A percentile compares a stretch with the other conserved stretches of the same genome.
phyloP scores from a whole-genome alignment of 345 rosid species.

The Microcos paniculata region DNA sequence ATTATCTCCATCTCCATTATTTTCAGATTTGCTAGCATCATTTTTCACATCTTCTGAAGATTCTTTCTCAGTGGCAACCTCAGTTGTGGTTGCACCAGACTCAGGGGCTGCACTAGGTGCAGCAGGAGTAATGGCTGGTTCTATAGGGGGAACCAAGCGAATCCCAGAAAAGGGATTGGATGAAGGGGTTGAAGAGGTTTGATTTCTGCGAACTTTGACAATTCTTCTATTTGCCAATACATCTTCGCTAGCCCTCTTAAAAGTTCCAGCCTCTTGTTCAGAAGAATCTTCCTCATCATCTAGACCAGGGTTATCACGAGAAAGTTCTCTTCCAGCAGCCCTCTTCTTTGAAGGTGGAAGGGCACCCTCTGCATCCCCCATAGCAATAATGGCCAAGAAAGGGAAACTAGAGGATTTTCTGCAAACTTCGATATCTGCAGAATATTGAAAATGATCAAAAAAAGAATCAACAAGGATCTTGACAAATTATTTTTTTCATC shows the following conservation, averaged over 20 bases:
- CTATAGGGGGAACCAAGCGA: constrained; percentile 51
- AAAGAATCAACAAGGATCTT: neutral
- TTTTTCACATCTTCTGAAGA: constrained; percentile 28
- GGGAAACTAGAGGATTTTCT: neutral
- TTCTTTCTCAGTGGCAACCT: constrained; percentile 26
- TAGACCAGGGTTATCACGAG: constrained; percentile 76
- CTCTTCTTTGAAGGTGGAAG: constrained; percentile 94
- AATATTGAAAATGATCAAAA: neutral
- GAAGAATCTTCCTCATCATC: constrained; percentile 76
- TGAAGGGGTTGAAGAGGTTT: constrained; percentile 41
- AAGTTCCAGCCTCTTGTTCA: constrained; percentile 72
- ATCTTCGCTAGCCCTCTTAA: constrained; percentile 89
- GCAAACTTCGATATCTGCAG: constrained; percentile 7
- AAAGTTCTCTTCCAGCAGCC: constrained; percentile 84
- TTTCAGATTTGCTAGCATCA: constrained; percentile 13
- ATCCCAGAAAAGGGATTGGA: constrained; percentile 90
- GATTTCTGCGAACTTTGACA: constrained; percentile 68
- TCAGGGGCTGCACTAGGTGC: constrained; percentile 12
- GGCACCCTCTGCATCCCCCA: constrained; percentile 80
- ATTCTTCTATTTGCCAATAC: constrained; percentile 82
- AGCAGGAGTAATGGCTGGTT: constrained; percentile 24
- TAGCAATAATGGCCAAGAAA: constrained; percentile 21
- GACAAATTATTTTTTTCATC: neutral
- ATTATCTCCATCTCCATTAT: constrained; percentile 19
- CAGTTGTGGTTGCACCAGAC: constrained; percentile 22